A percentile compares a stretch with the other conserved stretches of the same genome.
Evolutionary conservation across 192 early-diverging fungal species (phyloP).

Genomic region (Coemansia aciculifera): DNA sequence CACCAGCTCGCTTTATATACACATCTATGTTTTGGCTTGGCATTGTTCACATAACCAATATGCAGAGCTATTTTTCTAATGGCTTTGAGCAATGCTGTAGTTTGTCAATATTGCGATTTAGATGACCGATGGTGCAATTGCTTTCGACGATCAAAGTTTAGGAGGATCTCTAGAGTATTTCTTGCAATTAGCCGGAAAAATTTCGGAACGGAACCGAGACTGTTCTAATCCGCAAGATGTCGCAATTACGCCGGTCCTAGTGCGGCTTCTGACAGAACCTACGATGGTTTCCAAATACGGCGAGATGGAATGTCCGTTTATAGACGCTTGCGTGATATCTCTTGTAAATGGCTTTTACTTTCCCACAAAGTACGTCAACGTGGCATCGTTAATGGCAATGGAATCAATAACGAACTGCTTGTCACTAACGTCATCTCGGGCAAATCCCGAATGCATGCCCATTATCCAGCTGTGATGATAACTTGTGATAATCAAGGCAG

Average conservation of each 20-base stretch:
- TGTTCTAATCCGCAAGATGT: background rate
- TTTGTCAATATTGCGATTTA: conserved; percentile 1
- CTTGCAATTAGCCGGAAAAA: background rate
- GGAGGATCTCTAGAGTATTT: background rate
- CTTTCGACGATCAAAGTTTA: background rate
- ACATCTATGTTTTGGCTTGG: background rate
- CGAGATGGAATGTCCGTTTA: background rate
- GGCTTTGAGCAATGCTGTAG: background rate
- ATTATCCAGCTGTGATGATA: background rate
- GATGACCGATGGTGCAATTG: background rate
- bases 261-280: background rate
- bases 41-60: background rate
- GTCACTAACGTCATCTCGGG: background rate
- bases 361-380: background rate
- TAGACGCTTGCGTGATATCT: background rate
- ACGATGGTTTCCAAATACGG: background rate
- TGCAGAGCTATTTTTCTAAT: too few relatives aligned
- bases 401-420: background rate
- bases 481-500: background rate
- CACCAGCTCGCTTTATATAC: background rate
- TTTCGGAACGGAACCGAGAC: background rate
- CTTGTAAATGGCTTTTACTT: background rate
- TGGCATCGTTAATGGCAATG: background rate
- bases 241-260: background rate
- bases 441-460: background rate